Evolutionary conservation across 768 basidiomycete genomes (phyloP).

Genomic region (Neoboletus magnificus): DNA sequence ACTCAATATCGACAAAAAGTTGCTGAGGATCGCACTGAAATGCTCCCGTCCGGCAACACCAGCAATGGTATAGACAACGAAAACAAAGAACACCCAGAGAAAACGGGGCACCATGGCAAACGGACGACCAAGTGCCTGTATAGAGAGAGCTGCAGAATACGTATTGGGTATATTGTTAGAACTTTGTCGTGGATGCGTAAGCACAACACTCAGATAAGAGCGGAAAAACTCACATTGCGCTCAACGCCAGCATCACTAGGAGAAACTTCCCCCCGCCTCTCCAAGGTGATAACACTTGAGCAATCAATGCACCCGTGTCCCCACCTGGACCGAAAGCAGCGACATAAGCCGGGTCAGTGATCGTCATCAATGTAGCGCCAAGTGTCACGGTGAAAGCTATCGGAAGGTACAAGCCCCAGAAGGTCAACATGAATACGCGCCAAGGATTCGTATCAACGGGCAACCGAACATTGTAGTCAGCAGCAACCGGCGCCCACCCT

Average conservation of each 20-base stretch:
- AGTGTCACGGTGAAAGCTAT: conserved; percentile 36
- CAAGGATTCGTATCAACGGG: conserved; percentile 41
- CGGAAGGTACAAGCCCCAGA: conserved; percentile 50
- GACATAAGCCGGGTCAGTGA: conserved; percentile 38
- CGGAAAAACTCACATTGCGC: conserved; percentile 35
- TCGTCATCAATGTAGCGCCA: conserved; percentile 42
- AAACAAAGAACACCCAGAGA: conserved; percentile 43
- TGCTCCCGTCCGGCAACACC: conserved; percentile 44
- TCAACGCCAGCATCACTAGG: conserved; percentile 41
- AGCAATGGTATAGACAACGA: conserved; percentile 37
- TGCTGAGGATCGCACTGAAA: conserved; percentile 40
- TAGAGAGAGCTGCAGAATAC: conserved; percentile 46
- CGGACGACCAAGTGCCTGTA: conserved; percentile 42
- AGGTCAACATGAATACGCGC: conserved; percentile 48
- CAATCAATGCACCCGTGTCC: conserved; percentile 43
- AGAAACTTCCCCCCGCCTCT: conserved; percentile 41
- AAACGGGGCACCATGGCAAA: conserved; percentile 45
- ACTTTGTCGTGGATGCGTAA: conserved; percentile 14
- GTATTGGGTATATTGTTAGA: conserved; percentile 43
- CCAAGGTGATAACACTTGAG: conserved; percentile 44
- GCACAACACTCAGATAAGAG: neutral
- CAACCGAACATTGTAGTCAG: conserved; percentile 52
- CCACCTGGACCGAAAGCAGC: conserved; percentile 38
- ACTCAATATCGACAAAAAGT: conserved; percentile 41
- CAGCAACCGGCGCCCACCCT: conserved; percentile 52